Conservation (phyloP, 1,284 basidiomycete genomes). For the Puccinia novopanici region DNA sequence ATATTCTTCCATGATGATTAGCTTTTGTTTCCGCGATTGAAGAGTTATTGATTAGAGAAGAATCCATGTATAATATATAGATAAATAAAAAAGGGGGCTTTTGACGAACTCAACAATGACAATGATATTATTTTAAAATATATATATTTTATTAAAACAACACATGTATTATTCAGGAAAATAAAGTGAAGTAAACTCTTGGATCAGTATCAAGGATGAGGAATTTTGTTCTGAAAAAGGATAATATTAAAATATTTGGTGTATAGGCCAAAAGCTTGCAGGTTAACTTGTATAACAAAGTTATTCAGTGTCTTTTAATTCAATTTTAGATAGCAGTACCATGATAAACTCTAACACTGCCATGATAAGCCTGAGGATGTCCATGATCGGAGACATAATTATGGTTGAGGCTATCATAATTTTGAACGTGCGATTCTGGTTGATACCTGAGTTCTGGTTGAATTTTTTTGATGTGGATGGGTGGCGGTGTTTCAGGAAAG, state of each 20-base stretch:
- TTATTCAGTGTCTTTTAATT: background rate
- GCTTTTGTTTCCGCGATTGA: too few species aligned
- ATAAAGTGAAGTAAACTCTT: too few species aligned
- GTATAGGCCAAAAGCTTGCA: background rate
- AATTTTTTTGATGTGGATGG: background rate
- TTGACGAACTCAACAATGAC: background rate
- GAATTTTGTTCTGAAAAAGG: background rate
- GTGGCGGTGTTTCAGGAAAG: slow-evolving; percentile 1
- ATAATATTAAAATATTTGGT: background rate
- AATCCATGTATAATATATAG: too few species aligned
- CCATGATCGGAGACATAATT: background rate
- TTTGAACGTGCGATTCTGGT: background rate
- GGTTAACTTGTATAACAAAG: background rate
- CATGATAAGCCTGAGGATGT: slow-evolving; percentile 2
- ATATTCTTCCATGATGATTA: too few species aligned
- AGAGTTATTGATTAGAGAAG: too few species aligned
- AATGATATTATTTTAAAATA: background rate
- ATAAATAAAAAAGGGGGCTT: too few species aligned
- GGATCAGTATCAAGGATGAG: background rate
- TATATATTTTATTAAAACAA: background rate
- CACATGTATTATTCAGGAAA: too few species aligned
- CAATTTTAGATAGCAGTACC: slow-evolving; percentile 8
- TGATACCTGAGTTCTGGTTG: slow-evolving; percentile 12
- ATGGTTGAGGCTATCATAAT: background rate
- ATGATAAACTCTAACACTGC: slow-evolving; percentile 6